These are phyloP conservation scores for Kodamaea sp. DNA, from an alignment of 1,139 yeast genomes.

Conservation along the genomic window DNA sequence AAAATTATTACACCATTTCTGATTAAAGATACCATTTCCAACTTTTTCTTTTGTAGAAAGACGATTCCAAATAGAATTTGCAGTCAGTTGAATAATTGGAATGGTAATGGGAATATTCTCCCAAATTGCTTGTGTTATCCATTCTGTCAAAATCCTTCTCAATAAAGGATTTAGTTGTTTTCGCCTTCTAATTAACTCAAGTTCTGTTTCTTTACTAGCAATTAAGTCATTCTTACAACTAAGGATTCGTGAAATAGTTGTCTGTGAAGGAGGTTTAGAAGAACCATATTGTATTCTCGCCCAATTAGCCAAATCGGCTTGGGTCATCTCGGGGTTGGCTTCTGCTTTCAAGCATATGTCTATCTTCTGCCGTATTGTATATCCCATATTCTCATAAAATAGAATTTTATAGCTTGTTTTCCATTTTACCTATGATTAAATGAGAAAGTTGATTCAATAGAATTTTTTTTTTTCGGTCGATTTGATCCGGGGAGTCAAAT, in stretches of 20 bases:
- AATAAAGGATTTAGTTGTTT: conserved; percentile 55
- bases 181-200: conserved; percentile 50
- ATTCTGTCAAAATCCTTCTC: conserved; percentile 57
- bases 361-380: conserved; percentile 60
- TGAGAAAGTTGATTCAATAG: no score
- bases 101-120: conserved; percentile 62
- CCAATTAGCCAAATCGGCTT: conserved; percentile 63
- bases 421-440: no score
- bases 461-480: no score
- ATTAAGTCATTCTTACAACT: conserved; percentile 57
- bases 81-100: conserved; percentile 62
- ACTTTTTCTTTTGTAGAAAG: conserved; percentile 53
- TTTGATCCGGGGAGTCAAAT: no score
- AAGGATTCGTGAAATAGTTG: conserved; percentile 60
- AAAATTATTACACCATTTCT: conserved; percentile 64
- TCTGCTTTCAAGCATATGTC: conserved; percentile 67
- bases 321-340: conserved; percentile 64
- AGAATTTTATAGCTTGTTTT: neutral
- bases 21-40: conserved; percentile 62
- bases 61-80: conserved; percentile 60
- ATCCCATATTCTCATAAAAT: conserved; percentile 41
- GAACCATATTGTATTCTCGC: conserved; percentile 54
- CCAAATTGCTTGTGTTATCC: conserved; percentile 70
- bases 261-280: conserved; percentile 57
- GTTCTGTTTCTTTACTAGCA: conserved; percentile 57